phyloP scores from a whole-genome alignment of 345 rosid genomes.

The Euclidium syriacum region DNA sequence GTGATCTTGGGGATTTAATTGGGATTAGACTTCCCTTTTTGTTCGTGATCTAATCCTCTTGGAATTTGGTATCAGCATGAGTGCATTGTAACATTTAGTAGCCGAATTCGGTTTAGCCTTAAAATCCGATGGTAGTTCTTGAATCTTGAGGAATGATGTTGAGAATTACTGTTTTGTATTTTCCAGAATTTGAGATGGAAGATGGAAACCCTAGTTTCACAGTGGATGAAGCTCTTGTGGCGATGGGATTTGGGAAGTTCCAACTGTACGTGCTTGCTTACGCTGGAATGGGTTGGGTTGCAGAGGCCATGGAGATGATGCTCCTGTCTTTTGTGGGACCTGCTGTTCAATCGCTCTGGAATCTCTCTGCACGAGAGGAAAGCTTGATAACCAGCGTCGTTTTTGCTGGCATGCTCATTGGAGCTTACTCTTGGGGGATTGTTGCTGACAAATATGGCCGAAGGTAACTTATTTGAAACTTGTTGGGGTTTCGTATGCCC shows the following conservation, averaged over 20 bases:
- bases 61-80: not conserved
- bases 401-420: slow-evolving; percentile 84
- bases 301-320: slow-evolving; percentile 98
- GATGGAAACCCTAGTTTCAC: slow-evolving; percentile 43
- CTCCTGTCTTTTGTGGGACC: slow-evolving; percentile 87
- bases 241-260: slow-evolving; percentile 80
- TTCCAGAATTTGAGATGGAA: slow-evolving; percentile 18
- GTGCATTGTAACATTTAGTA: not conserved
- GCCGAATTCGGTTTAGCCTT: not conserved
- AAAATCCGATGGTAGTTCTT: not conserved
- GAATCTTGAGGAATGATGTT: not conserved
- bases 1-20: not conserved
- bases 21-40: not conserved
- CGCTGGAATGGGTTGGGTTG: slow-evolving; percentile 90
- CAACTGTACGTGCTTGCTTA: slow-evolving; percentile 65
- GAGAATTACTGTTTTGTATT: not conserved
- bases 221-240: slow-evolving; percentile 81
- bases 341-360: slow-evolving; percentile 67
- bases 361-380: slow-evolving; percentile 63
- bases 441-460: slow-evolving; percentile 83
- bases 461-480: slow-evolving; percentile 39
- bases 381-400: slow-evolving; percentile 71
- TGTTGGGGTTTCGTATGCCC: not conserved
- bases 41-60: not conserved
- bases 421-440: slow-evolving; percentile 87